Evolutionary conservation across 768 basidiomycete genomes (phyloP), one percentile per base, ranked within the genome.

Genomic region (Tricholoma saponaceum): DNA sequence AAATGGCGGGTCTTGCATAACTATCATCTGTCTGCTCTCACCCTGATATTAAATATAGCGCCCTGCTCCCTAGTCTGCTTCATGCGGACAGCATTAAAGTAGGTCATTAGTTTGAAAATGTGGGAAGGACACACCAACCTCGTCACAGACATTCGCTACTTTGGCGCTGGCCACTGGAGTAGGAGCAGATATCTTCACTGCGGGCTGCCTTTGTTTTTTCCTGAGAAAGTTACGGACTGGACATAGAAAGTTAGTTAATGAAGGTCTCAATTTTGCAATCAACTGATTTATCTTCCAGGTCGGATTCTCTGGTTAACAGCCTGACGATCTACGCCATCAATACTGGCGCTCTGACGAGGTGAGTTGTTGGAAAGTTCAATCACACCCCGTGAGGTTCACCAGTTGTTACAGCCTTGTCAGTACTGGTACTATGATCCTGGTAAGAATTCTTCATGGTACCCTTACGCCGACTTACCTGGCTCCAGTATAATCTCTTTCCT

Each of bases 281-380:
- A 23, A 23, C 43, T 47, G 12, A 55, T 33, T 9, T 18, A 2
- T 43, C 4, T 47, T 26, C 30, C 64, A 86, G 84, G 52, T 76
- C 80, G 26, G 78, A 86, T 66, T 76, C 82, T 0, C 69, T 86
- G n/a, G 77, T 87, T 33, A 83, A 80, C 58, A 75, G 64, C 2
- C 69, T 88, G 28, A 82, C 74, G 7, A 62, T 83, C n/a, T 85
- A 85, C 57, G 84, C 85, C 14, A 70, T 87, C 41, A 85, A 83
- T 59, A 87, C 85, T 0, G 86, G 86, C 18, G 71, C 74, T 5
- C 54, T 86, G 51, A 84, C 83, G n/a, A 83, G 83, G 84, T 79
- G 62, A 51, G 67, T 68, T 50, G 47, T 44, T 39, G 26, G 8
- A 44, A 28, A 10, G 6, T 44, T 44, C 5, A 13, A 44, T 10